Evolutionary conservation across 2,329 filamentous ascomycete genomes (phyloP), one percentile per base, ranked within the genome.

Genomic region (Beauveria scarabaeidicola): DNA sequence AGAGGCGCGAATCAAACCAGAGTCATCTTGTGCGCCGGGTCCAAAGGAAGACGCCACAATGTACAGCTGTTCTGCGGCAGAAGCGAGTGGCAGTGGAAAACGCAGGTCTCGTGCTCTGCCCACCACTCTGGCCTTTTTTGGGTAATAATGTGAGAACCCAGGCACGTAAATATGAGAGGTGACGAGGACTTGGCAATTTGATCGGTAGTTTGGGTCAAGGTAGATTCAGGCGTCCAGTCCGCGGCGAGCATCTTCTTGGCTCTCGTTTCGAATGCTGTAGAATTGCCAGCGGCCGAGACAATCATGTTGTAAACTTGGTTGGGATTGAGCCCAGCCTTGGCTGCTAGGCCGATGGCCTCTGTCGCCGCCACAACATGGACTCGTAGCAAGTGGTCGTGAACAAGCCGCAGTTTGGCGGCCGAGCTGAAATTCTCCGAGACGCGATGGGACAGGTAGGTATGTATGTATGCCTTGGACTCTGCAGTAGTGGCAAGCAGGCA

Each of bases 251-350:
- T 79, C 65, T 78, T 77, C 44, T 78, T 76, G 15, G 76, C 78
- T n/a, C 81, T 71, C 64, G 82, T 80, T 65, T 80, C 78, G 71
- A 83, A 84, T 73, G 83, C 82, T 75, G 78, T 83, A 64, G 77
- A 78, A 38, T 61, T 67, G 7, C 69, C 69, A 2, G 69, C 68
- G 2, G 69, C 67, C 36, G 65, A 67, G 21, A 54, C 63, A 36
- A 72, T 69, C 52, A 68, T 66, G 11, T 69, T 58, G 59, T 69
- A 72, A 0, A 69, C 66, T 60, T 68, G 67, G 21, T 65, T 66
- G 0, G 72, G 72, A 60, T 81, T 73, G 19, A 82, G 66, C 0
- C 79, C 78, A 9, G 78, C 64, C 27, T 72, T 72, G 13, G 78
- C 76, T 2, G 79, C 79, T 25, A 83, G 73, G 0, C 78, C 79